Conservation (phyloP, 306 rosid species). For the Medicago truncatula region DNA sequence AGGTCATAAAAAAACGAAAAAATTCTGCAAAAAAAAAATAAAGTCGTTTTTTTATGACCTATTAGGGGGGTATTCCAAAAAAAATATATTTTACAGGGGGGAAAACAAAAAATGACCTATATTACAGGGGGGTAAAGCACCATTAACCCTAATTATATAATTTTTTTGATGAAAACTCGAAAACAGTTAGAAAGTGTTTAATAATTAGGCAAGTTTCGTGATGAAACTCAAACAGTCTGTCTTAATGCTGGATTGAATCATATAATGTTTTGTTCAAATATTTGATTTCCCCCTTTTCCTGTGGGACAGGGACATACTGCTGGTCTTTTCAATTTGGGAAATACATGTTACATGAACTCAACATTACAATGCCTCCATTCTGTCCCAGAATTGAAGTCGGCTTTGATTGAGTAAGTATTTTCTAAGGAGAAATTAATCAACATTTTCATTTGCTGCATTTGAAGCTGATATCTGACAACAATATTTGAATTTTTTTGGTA, state of each 20-base stretch:
- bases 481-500: slow-evolving; percentile 42
- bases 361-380: slow-evolving; percentile 97
- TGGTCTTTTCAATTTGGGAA: slow-evolving; percentile 95
- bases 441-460: slow-evolving; percentile 40
- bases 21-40: too few species aligned
- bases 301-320: slow-evolving; percentile 81
- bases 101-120: too few species aligned
- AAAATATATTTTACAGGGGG: too few species aligned
- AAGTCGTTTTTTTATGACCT: too few species aligned
- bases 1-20: too few species aligned
- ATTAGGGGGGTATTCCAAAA: too few species aligned
- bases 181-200: background rate
- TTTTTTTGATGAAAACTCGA: background rate
- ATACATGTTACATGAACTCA: slow-evolving; percentile 99
- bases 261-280: background rate
- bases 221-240: background rate
- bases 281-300: slow-evolving; percentile 30
- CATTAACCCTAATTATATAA: too few species aligned
- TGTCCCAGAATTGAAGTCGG: slow-evolving; percentile 97
- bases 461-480: slow-evolving; percentile 26
- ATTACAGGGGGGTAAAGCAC: too few species aligned
- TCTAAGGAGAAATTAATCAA: slow-evolving; percentile 7
- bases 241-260: background rate
- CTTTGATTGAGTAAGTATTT: slow-evolving; percentile 74
- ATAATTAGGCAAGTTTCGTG: background rate